phyloP scores from a whole-genome alignment of 495 filamentous ascomycete species.

The Neurospora sp. region DNA sequence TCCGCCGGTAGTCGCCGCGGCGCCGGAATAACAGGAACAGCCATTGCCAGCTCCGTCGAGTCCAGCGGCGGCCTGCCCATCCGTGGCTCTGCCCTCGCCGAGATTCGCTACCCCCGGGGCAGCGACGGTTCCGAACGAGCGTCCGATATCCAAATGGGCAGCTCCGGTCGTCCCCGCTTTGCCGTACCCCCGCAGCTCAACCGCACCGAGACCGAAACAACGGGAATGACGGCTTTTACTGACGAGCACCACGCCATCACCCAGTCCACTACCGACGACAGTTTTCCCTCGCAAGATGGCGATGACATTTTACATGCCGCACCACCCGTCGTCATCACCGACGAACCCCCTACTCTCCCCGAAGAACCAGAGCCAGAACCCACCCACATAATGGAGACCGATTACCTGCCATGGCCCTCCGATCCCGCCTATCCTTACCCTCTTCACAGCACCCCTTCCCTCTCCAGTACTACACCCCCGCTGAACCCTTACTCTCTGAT shows the following conservation, averaged over 20 bases:
- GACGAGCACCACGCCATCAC: slow-evolving; percentile 37
- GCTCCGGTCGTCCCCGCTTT: slow-evolving; percentile 14
- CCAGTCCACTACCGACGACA: slow-evolving; percentile 31
- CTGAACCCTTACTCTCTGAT: slow-evolving; percentile 41
- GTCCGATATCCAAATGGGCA: slow-evolving; percentile 25
- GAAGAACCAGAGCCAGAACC: not conserved
- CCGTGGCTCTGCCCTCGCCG: slow-evolving; percentile 3
- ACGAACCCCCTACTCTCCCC: not conserved
- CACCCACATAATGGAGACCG: slow-evolving; percentile 34
- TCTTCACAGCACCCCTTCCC: slow-evolving; percentile 7
- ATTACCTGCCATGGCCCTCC: slow-evolving; percentile 38
- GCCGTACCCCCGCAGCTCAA: slow-evolving; percentile 14
- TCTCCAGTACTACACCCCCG: slow-evolving; percentile 14
- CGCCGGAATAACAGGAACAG: slow-evolving; percentile 22
- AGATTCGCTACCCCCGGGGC: slow-evolving; percentile 10
- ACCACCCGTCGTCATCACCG: slow-evolving; percentile 2
- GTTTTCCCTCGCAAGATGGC: slow-evolving; percentile 22
- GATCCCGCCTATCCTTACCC: slow-evolving; percentile 39
- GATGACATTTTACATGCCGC: slow-evolving; percentile 4
- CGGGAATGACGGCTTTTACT: slow-evolving; percentile 19
- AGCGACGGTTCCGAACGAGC: slow-evolving; percentile 25
- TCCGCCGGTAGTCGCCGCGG: slow-evolving; percentile 50
- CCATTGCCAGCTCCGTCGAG: slow-evolving; percentile 10
- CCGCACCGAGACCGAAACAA: slow-evolving; percentile 24
- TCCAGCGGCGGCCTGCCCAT: slow-evolving; percentile 22